Evolutionary conservation across 1,284 basidiomycete species (phyloP), one percentile per base, ranked within the genome.

Genomic region (Pseudozyma sp.): DNA sequence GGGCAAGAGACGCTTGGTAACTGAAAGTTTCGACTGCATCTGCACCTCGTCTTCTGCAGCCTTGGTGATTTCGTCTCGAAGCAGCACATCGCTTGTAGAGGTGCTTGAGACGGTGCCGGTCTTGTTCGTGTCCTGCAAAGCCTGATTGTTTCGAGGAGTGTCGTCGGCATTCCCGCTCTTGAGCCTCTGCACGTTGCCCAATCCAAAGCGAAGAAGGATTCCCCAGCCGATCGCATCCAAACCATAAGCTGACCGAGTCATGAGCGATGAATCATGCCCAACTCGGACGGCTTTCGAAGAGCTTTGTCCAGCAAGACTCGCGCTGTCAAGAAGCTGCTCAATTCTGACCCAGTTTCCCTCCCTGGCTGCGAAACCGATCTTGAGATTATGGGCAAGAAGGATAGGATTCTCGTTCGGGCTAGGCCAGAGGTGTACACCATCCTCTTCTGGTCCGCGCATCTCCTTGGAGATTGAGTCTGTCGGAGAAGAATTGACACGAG

Each of bases 1-100:
- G 7, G 69, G 64, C 19, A 72, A 33, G 1, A 72, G 53, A 16
- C 56, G 64, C 39, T 67, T 63, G n/a, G 52, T 67, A 30, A 67
- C 59, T 9, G 63, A 45, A 3, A 64, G 45, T 35, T 63, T 59
- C 14, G 69, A 64, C 29, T 67, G 43, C 29, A 54, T 53, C 31
- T 72, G 64, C 31, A 33, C 40, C n/a, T 50, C 50, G 16, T 34
- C 29, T 6, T 60, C 47, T 24, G 30, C 35, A 13, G 42, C 35
- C 29, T 57, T 60, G 9, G 11, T 39, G 13, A 42, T 19, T 31
- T 19, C 9, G 4, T 47, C 29, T 6, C 33, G 34, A 8, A 31
- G 14, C 13, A 29, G 11, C 0, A 16, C 17, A 2, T 13, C 13
- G 43, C 34, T 45, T 10, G 17, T 35, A 31, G 40, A 37, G 19